These are phyloP conservation scores for Orychophragmus violaceus DNA, from an alignment of 345 rosid genomes.

Conservation along the genomic window DNA sequence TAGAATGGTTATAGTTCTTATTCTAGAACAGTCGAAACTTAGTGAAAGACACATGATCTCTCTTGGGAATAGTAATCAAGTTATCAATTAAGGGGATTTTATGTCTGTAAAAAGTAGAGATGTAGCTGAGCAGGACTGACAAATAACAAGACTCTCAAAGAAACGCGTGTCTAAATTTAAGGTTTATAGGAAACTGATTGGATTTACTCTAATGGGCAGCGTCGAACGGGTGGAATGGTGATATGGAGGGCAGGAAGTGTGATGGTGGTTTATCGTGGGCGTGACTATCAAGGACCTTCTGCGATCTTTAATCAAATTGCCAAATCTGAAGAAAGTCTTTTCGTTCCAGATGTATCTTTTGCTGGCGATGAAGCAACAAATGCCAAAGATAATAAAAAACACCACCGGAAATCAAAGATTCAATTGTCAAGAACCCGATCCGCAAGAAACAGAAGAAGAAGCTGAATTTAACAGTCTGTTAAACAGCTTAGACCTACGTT, in stretches of 20 bases:
- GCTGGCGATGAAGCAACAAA: slow-evolving; percentile 28
- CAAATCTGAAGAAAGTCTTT: slow-evolving; percentile 46
- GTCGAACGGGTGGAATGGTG: slow-evolving; percentile 90
- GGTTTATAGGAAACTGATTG: neutral
- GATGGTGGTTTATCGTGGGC: too few relatives aligned
- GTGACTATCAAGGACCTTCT: slow-evolving; percentile 68
- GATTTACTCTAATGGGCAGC: slow-evolving; percentile 52
- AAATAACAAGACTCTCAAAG: too few relatives aligned
- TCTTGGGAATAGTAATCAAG: neutral
- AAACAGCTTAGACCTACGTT: slow-evolving; percentile 87
- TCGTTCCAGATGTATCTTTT: slow-evolving; percentile 65
- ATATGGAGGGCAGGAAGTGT: too few relatives aligned
- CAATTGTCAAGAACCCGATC: slow-evolving; percentile 26
- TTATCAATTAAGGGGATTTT: neutral
- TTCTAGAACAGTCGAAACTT: neutral
- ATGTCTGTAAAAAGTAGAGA: neutral
- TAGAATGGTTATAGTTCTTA: neutral
- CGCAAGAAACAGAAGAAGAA: slow-evolving; percentile 62
- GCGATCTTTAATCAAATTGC: slow-evolving; percentile 34
- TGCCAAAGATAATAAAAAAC: slow-evolving; percentile 27
- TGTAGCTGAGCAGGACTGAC: too few relatives aligned
- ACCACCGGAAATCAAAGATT: slow-evolving; percentile 35
- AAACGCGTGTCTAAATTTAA: too few relatives aligned
- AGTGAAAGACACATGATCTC: neutral
- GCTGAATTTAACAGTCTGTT: slow-evolving; percentile 57